phyloP scores from a whole-genome alignment of 2,329 filamentous ascomycete genomes.

The Pestalotiopsis sp. region DNA sequence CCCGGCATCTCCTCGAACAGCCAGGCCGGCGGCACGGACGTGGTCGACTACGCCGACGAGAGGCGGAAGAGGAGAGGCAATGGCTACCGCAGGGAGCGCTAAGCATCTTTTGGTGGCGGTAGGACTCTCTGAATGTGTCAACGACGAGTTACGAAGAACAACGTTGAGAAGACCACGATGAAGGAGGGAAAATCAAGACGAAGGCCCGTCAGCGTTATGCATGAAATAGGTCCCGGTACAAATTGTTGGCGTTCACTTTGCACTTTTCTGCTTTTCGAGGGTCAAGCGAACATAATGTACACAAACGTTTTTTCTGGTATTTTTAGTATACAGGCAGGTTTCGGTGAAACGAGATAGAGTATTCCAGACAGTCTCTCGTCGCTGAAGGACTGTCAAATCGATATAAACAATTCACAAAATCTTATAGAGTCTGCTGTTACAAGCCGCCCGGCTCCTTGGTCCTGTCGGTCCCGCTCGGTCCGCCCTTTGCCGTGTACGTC shows the following conservation, averaged over 20 bases:
- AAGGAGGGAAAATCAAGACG: neutral
- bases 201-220: neutral
- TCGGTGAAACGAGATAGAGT: neutral
- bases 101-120: neutral
- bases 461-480: neutral
- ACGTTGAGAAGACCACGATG: neutral
- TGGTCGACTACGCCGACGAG: constrained; percentile 44
- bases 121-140: neutral
- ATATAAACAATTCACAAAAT: neutral
- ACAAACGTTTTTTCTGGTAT: neutral
- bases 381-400: neutral
- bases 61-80: constrained; percentile 42
- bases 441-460: constrained; percentile 2
- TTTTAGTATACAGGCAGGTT: neutral
- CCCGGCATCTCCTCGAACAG: constrained; percentile 49
- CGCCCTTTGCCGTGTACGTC: constrained; percentile 1
- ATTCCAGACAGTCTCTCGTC: neutral
- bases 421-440: neutral
- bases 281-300: constrained; percentile 3
- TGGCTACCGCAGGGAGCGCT: constrained; percentile 28
- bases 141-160: neutral
- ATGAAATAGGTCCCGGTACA: neutral
- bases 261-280: constrained; percentile 1
- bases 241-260: neutral
- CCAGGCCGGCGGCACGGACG: constrained; percentile 11